phyloP scores from a whole-genome alignment of 176 grass and related monocot species.

The Bothriochloa decipiens region DNA sequence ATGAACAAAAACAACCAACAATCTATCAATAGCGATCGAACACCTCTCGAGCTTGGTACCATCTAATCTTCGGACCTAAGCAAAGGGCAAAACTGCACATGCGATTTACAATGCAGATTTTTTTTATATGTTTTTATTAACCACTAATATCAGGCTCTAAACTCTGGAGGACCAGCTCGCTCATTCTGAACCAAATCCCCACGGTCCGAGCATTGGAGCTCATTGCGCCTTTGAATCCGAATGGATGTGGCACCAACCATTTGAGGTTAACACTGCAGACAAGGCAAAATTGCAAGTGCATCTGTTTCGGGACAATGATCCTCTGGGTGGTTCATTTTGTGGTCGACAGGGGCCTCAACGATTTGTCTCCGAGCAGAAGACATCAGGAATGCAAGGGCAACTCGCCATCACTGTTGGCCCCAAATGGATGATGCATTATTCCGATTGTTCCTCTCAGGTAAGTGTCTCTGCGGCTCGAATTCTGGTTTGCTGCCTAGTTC shows the following conservation, averaged over 20 bases:
- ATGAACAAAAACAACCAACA: no score
- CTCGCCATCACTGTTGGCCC: neutral
- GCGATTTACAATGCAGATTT: neutral
- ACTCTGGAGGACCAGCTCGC: neutral
- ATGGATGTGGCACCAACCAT: neutral
- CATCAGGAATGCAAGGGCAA: neutral
- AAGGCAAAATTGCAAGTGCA: neutral
- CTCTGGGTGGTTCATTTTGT: no score
- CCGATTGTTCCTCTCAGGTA: constrained; percentile 26
- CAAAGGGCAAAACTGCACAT: neutral
- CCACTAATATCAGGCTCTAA: neutral
- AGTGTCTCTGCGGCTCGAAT: neutral
- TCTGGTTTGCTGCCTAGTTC: constrained; percentile 33
- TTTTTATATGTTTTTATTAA: no score
- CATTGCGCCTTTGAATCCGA: neutral
- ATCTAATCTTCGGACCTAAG: neutral
- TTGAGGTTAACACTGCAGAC: neutral
- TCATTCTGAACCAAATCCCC: neutral
- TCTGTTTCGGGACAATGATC: neutral
- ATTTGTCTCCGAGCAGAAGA: constrained; percentile 10
- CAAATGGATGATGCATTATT: constrained; percentile 20
- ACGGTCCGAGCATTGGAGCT: neutral
- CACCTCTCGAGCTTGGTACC: no score
- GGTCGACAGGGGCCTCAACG: neutral
- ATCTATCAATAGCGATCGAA: no score